Evolutionary conservation across 2,329 filamentous ascomycete species (phyloP).

Genomic region (Trichophyton benhamiae): DNA sequence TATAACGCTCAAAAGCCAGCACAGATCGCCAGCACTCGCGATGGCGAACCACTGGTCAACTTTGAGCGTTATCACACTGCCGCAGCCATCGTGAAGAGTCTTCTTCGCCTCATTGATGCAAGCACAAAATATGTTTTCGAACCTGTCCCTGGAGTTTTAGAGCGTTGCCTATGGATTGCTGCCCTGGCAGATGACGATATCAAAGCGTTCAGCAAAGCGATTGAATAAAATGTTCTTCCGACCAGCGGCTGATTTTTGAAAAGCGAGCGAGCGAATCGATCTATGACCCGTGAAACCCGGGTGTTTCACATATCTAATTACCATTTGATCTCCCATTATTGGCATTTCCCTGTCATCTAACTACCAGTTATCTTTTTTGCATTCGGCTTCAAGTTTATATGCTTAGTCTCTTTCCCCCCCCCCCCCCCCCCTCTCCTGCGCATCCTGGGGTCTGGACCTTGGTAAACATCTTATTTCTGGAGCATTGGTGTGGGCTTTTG

Average conservation of each 20-base stretch:
- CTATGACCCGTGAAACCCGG: background rate
- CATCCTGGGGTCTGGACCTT: constrained; percentile 1
- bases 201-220: constrained; percentile 31
- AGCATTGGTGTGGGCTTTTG: constrained; percentile 1
- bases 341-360: background rate
- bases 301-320: background rate
- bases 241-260: background rate
- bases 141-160: constrained; percentile 46
- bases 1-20: constrained; percentile 56
- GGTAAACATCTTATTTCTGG: background rate
- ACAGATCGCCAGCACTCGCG: constrained; percentile 38
- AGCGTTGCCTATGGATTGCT: constrained; percentile 53
- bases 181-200: constrained; percentile 49
- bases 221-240: constrained; percentile 19
- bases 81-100: constrained; percentile 51
- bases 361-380: background rate
- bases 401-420: background rate
- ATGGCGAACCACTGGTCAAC: constrained; percentile 48
- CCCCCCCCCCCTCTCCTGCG: too few relatives aligned
- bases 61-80: constrained; percentile 56
- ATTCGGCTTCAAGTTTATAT: background rate
- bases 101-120: constrained; percentile 51
- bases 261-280: background rate
- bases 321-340: background rate
- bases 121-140: constrained; percentile 50